These are phyloP conservation scores for Coprinopsis marcescibilis DNA, from an alignment of 768 basidiomycete species.

Conservation along the genomic window DNA sequence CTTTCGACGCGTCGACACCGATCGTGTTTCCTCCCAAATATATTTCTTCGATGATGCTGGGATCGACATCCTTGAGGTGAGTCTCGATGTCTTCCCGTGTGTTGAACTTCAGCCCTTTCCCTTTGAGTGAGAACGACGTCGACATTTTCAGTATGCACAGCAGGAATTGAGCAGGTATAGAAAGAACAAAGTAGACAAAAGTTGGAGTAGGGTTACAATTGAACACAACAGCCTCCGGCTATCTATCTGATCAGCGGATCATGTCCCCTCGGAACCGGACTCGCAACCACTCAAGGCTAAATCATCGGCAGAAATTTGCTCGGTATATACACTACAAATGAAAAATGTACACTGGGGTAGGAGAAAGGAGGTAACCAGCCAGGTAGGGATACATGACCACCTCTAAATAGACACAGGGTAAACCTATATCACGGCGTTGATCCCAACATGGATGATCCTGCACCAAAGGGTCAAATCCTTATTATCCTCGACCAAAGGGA, in stretches of 20 bases:
- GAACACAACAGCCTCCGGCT: background rate
- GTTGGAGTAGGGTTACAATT: background rate
- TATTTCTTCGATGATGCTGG: conserved; percentile 72
- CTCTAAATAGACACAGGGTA: background rate
- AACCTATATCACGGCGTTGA: conserved; percentile 44
- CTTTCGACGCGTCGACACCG: conserved; percentile 84
- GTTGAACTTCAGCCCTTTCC: conserved; percentile 77
- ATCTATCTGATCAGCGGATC: conserved; percentile 10
- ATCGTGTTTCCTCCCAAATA: conserved; percentile 93
- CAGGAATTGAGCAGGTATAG: background rate
- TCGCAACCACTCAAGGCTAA: too few species aligned
- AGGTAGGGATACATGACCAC: too few species aligned
- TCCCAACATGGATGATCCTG: conserved; percentile 54
- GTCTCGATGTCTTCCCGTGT: conserved; percentile 71
- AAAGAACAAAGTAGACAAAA: background rate
- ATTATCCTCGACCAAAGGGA: background rate
- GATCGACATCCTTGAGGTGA: conserved; percentile 59
- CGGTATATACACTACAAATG: too few species aligned
- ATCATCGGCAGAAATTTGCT: too few species aligned
- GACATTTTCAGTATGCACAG: too few species aligned
- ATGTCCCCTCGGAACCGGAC: too few species aligned
- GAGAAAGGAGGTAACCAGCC: too few species aligned
- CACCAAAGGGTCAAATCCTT: too few species aligned
- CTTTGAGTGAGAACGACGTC: conserved; percentile 41
- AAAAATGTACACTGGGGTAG: too few species aligned